Percentiles rank a stretch among this genome's conserved stretches.
Conservation (phyloP, 768 basidiomycete species). For the Chalciporus sphaerocephalus region DNA sequence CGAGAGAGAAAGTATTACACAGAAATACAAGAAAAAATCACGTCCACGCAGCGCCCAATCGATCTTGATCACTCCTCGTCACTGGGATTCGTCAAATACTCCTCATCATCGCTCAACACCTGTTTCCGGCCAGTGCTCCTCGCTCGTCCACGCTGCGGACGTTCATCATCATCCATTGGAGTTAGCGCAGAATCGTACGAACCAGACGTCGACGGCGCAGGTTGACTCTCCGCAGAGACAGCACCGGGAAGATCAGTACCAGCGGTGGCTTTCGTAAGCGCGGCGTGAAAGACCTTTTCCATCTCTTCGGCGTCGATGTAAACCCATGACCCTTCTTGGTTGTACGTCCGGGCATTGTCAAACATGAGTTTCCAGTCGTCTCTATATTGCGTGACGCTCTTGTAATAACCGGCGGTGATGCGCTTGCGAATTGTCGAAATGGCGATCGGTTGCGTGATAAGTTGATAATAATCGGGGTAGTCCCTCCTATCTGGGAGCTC, state of each 20-base stretch:
- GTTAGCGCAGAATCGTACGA: constrained; percentile 65
- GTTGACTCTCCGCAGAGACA: constrained; percentile 33
- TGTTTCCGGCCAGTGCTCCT: constrained; percentile 63
- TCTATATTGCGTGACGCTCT: constrained; percentile 64
- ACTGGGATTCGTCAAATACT: constrained; percentile 63
- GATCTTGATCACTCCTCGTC: constrained; percentile 56
- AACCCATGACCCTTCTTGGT: constrained; percentile 93
- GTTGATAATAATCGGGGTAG: constrained; percentile 89
- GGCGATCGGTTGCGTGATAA: constrained; percentile 85
- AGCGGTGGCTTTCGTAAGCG: constrained; percentile 58
- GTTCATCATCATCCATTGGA: constrained; percentile 79
- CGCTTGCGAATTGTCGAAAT: constrained; percentile 84
- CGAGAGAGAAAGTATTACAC: constrained; percentile 8
- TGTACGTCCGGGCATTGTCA: constrained; percentile 88
- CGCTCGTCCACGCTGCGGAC: constrained; percentile 52
- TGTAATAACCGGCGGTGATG: constrained; percentile 60
- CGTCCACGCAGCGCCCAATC: background rate
- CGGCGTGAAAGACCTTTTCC: constrained; percentile 79
- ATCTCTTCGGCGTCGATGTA: constrained; percentile 92
- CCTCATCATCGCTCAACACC: constrained; percentile 64
- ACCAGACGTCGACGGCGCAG: constrained; percentile 37
- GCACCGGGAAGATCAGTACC: constrained; percentile 77
- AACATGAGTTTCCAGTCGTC: constrained; percentile 91
- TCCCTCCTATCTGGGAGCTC: constrained; percentile 80
- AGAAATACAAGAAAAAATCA: constrained; percentile 10